phyloP scores from a whole-genome alignment of 2,329 filamentous ascomycete genomes.

The Fusarium sp. region DNA sequence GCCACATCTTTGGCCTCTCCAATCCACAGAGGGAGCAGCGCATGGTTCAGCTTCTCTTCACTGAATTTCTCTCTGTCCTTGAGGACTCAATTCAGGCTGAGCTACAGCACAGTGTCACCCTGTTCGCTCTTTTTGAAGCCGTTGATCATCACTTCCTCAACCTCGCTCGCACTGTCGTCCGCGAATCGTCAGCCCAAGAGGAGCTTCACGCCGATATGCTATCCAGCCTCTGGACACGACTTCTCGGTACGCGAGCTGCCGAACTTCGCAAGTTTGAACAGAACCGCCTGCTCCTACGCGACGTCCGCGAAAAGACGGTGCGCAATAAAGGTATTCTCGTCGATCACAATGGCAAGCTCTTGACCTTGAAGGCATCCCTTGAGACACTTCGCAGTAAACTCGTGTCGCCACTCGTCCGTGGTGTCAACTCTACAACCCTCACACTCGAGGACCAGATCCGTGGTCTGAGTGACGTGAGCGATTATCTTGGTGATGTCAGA shows the following conservation, averaged over 20 bases:
- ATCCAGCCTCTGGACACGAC: constrained; percentile 85
- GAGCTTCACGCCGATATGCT: constrained; percentile 85
- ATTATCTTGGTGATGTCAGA: constrained; percentile 81
- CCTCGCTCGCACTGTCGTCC: constrained; percentile 85
- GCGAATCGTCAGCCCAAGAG: constrained; percentile 86
- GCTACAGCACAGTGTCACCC: constrained; percentile 81
- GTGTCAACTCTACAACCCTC: constrained; percentile 76
- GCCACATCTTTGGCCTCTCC: constrained; percentile 83
- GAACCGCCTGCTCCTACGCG: constrained; percentile 84
- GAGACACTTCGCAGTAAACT: constrained; percentile 88
- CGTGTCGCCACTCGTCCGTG: constrained; percentile 85
- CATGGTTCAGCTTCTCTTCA: constrained; percentile 86
- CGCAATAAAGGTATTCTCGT: constrained; percentile 89
- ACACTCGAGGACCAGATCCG: constrained; percentile 88
- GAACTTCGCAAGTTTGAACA: constrained; percentile 92
- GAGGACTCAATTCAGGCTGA: constrained; percentile 92
- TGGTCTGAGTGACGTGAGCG: constrained; percentile 84
- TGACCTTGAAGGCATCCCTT: constrained; percentile 87
- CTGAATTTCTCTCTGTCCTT: constrained; percentile 87
- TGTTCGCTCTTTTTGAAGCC: constrained; percentile 91
- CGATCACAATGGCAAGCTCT: constrained; percentile 86
- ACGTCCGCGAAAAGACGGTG: constrained; percentile 86
- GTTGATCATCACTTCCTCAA: constrained; percentile 94
- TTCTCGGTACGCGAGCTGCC: constrained; percentile 82
- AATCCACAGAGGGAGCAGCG: constrained; percentile 84